A percentile compares a stretch with the other conserved stretches of the same genome.
phyloP scores from a whole-genome alignment of 1,284 basidiomycete genomes.

The Moesziomyces globuligerus region DNA sequence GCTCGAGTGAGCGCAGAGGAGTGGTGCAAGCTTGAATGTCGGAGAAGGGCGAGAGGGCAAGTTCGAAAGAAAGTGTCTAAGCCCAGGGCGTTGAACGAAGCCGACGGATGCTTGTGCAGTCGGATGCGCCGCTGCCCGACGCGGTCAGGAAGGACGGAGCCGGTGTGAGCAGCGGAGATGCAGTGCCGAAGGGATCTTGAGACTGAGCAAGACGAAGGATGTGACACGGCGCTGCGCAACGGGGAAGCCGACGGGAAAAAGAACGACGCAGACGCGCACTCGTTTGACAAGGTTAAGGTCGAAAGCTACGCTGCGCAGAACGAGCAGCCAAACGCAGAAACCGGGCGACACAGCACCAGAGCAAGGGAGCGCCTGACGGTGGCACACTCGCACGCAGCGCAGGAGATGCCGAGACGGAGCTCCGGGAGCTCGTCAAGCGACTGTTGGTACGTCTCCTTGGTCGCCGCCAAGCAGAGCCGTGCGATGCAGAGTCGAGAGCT shows the following conservation, averaged over 20 bases:
- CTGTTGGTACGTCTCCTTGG: too few species aligned
- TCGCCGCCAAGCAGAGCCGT: too few species aligned
- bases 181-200: constrained; percentile 17
- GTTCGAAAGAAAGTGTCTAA: background rate
- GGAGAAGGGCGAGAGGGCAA: background rate
- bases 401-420: too few species aligned
- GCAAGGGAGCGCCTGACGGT: too few species aligned
- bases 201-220: constrained; percentile 19
- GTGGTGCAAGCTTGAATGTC: background rate
- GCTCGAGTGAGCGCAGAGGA: background rate
- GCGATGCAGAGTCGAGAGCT: too few species aligned
- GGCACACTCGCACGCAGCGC: too few species aligned
- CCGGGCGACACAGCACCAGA: background rate
- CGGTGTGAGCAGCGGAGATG: background rate
- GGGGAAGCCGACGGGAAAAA: background rate
- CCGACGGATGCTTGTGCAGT: background rate
- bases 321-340: background rate
- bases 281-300: background rate
- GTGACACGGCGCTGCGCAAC: constrained; percentile 1
- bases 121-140: background rate
- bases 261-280: background rate
- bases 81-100: background rate
- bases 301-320: background rate
- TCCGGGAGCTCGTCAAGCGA: too few species aligned
- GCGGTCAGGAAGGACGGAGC: background rate